These are phyloP conservation scores for Geotrichum citri-aurantii DNA, from an alignment of 1,139 yeast genomes.

Conservation along the genomic window DNA sequence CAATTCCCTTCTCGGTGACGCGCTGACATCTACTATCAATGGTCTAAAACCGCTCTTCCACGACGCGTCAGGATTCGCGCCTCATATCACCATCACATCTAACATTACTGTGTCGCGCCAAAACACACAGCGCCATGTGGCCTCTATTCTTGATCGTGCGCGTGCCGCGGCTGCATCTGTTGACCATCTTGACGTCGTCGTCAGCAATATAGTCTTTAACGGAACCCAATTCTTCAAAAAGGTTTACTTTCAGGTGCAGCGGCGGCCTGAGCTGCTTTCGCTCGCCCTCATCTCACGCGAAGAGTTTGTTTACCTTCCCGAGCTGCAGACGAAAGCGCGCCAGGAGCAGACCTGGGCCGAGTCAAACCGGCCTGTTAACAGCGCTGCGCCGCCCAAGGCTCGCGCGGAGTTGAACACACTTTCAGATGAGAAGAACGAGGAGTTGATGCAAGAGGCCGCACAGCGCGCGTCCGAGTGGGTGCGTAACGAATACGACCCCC, in stretches of 20 bases:
- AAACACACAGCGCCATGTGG: slow-evolving; percentile 44
- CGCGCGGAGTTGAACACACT: slow-evolving; percentile 22
- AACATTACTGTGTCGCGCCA: slow-evolving; percentile 41
- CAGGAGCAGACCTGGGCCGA: slow-evolving; percentile 24
- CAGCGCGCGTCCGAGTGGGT: slow-evolving; percentile 47
- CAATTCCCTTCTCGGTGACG: slow-evolving; percentile 51
- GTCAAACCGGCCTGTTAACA: not conserved
- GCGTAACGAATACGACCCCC: slow-evolving; percentile 58
- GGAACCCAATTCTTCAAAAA: slow-evolving; percentile 52
- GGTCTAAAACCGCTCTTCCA: slow-evolving; percentile 67
- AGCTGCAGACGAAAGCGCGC: slow-evolving; percentile 26
- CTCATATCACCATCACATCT: slow-evolving; percentile 72
- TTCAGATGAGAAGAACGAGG: slow-evolving; percentile 30
- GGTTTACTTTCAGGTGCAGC: slow-evolving; percentile 52
- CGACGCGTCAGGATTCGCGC: slow-evolving; percentile 61
- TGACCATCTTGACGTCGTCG: slow-evolving; percentile 31
- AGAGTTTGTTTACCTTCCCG: slow-evolving; percentile 47
- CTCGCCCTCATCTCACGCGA: slow-evolving; percentile 69
- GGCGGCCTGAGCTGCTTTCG: slow-evolving; percentile 54
- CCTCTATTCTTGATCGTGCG: slow-evolving; percentile 57
- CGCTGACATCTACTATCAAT: slow-evolving; percentile 53
- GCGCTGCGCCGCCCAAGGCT: not conserved
- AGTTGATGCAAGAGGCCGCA: slow-evolving; percentile 19
- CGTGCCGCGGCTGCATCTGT: slow-evolving; percentile 51
- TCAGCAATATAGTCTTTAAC: slow-evolving; percentile 34